phyloP scores from a whole-genome alignment of 2,329 filamentous ascomycete genomes.

The Zalaria sp. region DNA sequence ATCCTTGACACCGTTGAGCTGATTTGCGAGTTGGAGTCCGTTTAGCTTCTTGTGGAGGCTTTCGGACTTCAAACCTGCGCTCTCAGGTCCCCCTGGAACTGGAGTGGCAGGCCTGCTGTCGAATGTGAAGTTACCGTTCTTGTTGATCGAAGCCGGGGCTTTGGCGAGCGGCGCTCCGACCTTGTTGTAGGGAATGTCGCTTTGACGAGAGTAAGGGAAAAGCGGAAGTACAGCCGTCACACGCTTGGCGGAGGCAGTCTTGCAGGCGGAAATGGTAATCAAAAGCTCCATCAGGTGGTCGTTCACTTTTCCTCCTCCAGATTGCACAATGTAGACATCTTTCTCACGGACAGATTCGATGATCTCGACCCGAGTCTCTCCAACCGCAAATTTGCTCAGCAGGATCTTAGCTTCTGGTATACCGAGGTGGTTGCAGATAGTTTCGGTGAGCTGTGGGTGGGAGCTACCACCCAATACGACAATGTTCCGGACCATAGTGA shows the following conservation, averaged over 20 bases:
- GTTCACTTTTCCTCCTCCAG: constrained; percentile 82
- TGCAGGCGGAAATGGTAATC: constrained; percentile 98
- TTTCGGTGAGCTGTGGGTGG: constrained; percentile 75
- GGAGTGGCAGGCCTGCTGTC: constrained; percentile 86
- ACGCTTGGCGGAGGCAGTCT: constrained; percentile 78
- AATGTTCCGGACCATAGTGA: constrained; percentile 79
- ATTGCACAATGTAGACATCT: constrained; percentile 98
- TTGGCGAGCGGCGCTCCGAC: constrained; percentile 74
- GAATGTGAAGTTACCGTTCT: constrained; percentile 63
- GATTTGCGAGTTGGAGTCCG: constrained; percentile 49
- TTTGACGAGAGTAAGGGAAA: constrained; percentile 94
- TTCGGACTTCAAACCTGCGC: constrained; percentile 48
- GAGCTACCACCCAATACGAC: constrained; percentile 88
- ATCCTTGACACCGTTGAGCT: constrained; percentile 23
- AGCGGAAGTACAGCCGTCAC: constrained; percentile 90
- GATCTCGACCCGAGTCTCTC: constrained; percentile 91
- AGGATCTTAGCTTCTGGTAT: constrained; percentile 74
- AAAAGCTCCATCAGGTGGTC: constrained; percentile 93
- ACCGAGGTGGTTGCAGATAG: constrained; percentile 76
- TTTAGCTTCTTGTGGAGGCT: constrained; percentile 58
- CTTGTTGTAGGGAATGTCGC: constrained; percentile 95
- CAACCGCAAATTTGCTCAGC: constrained; percentile 83
- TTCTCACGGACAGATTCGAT: constrained; percentile 93
- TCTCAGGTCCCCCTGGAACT: constrained; percentile 54
- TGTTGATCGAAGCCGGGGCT: constrained; percentile 37